These are phyloP conservation scores for Chaetomiaceae sp. DNA, from an alignment of 2,329 filamentous ascomycete genomes.

Conservation along the genomic window DNA sequence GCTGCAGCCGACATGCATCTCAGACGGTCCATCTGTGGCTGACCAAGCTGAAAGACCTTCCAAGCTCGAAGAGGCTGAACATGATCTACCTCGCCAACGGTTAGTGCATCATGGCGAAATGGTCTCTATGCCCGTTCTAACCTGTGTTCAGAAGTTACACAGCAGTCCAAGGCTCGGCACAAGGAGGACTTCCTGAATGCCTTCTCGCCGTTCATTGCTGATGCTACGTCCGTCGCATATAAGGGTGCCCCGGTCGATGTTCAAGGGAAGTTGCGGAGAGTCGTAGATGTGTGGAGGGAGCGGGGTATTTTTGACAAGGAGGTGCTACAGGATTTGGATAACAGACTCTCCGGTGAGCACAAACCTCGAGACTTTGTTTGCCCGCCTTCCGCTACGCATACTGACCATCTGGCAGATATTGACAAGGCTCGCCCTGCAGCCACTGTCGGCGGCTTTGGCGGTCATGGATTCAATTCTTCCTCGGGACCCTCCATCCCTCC, in stretches of 20 bases:
- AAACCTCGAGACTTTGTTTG: background rate
- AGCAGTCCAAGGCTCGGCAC: slow-evolving; percentile 88
- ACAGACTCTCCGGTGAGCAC: slow-evolving; percentile 66
- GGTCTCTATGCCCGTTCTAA: slow-evolving; percentile 2
- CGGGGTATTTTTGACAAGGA: slow-evolving; percentile 76
- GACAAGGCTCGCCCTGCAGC: slow-evolving; percentile 55
- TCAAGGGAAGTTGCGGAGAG: slow-evolving; percentile 79
- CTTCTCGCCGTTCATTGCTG: slow-evolving; percentile 86
- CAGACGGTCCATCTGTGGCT: slow-evolving; percentile 90
- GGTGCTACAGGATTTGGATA: slow-evolving; percentile 77
- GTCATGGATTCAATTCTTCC: slow-evolving; percentile 64
- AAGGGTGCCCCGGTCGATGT: slow-evolving; percentile 82
- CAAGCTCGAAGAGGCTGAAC: slow-evolving; percentile 79
- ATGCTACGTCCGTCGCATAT: slow-evolving; percentile 86
- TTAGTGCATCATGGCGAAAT: slow-evolving; percentile 40
- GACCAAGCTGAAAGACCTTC: slow-evolving; percentile 80
- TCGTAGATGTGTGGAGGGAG: slow-evolving; percentile 92
- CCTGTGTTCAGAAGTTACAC: slow-evolving; percentile 69
- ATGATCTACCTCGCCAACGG: slow-evolving; percentile 94
- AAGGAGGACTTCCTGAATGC: slow-evolving; percentile 91
- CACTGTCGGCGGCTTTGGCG: slow-evolving; percentile 49
- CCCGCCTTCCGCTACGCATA: background rate
- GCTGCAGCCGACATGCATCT: slow-evolving; percentile 81
- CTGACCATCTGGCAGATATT: slow-evolving; percentile 45
- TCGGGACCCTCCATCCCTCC: slow-evolving; percentile 58